These are phyloP conservation scores for Microstegium vimineum DNA, from an alignment of 176 grass and related monocot genomes.

Conservation along the genomic window DNA sequence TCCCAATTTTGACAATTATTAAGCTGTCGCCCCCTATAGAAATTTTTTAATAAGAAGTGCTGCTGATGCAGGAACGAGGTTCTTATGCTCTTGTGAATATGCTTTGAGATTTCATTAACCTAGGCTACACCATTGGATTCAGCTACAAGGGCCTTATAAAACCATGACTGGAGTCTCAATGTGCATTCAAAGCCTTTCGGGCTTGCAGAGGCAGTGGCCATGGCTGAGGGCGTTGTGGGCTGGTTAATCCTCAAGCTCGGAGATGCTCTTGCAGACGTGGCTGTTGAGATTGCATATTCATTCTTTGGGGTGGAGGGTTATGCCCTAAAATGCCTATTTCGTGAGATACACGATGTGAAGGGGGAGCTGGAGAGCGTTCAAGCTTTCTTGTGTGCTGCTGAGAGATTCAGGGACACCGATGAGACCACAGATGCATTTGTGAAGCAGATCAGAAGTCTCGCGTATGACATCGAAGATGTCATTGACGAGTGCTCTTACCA, in stretches of 20 bases:
- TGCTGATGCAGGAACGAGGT: background rate
- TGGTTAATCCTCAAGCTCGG: background rate
- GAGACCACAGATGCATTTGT: background rate
- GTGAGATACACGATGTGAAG: slow-evolving; percentile 5
- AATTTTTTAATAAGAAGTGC: background rate
- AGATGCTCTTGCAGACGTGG: background rate
- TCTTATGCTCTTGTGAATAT: background rate
- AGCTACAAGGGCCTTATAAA: background rate
- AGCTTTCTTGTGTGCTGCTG: background rate
- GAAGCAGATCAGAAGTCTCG: slow-evolving; percentile 2
- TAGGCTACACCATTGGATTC: background rate
- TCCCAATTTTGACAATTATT: background rate
- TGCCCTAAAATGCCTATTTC: background rate
- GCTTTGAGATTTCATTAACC: background rate
- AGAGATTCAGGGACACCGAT: background rate
- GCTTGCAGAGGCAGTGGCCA: background rate
- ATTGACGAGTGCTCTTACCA: background rate
- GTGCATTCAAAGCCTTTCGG: background rate
- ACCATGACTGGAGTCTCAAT: background rate
- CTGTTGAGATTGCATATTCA: background rate
- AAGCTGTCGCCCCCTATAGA: background rate
- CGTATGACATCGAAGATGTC: slow-evolving; percentile 17
- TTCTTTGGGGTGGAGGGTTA: background rate
- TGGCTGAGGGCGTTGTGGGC: slow-evolving; percentile 7
- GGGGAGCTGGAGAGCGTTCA: background rate